phyloP scores from a whole-genome alignment of 768 basidiomycete genomes.

The Tylopilus balloui region DNA sequence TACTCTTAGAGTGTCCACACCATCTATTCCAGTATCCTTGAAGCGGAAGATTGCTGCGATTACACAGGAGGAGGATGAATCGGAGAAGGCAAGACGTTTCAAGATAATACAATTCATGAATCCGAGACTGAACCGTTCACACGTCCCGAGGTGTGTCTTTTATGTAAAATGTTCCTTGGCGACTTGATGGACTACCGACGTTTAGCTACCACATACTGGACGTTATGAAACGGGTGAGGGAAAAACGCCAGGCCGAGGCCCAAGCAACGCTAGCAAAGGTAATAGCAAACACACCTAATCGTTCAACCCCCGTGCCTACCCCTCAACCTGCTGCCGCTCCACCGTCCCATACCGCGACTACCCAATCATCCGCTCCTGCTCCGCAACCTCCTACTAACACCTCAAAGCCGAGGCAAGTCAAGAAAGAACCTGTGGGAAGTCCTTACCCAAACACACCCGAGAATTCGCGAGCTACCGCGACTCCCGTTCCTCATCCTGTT shows the following conservation, averaged over 20 bases:
- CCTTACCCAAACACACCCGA: conserved; percentile 28
- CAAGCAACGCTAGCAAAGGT: conserved; percentile 23
- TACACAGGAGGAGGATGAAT: conserved; percentile 73
- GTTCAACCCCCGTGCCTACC: conserved; percentile 26
- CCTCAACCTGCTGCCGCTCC: conserved; percentile 34
- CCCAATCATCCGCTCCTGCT: conserved; percentile 24
- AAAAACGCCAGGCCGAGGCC: conserved; percentile 25
- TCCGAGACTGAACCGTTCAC: conserved; percentile 46
- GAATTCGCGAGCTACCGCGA: conserved; percentile 27
- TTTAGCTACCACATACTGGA: conserved; percentile 61
- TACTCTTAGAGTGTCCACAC: conserved; percentile 65
- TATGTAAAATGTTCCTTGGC: neutral
- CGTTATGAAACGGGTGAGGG: conserved; percentile 33
- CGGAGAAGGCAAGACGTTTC: conserved; percentile 63
- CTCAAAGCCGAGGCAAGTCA: conserved; percentile 23
- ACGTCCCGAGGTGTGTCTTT: conserved; percentile 45
- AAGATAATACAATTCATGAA: conserved; percentile 82
- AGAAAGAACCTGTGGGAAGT: conserved; percentile 30
- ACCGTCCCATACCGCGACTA: conserved; percentile 31
- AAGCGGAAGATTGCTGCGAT: conserved; percentile 71
- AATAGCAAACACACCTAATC: conserved; percentile 30
- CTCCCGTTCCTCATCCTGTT: conserved; percentile 29
- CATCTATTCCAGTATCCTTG: conserved; percentile 65
- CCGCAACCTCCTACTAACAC: conserved; percentile 28
- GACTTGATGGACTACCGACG: conserved; percentile 1